phyloP scores from a whole-genome alignment of 441 rosid species.

The Caryocar brasiliense region DNA sequence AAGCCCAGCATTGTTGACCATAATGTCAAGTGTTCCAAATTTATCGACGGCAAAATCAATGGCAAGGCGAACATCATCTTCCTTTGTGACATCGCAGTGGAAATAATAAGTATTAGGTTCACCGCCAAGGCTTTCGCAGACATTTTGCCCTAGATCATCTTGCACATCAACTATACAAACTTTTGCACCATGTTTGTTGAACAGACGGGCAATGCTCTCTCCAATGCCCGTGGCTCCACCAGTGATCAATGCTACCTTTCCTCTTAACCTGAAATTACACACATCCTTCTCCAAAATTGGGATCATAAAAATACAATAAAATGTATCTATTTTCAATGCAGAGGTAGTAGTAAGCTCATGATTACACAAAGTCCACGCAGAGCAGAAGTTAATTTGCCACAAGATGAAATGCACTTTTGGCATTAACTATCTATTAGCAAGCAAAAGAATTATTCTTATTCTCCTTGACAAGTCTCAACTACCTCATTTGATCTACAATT shows the following conservation, averaged over 20 bases:
- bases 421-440: too few species aligned
- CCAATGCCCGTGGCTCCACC: slow-evolving; percentile 93
- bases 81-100: slow-evolving; percentile 66
- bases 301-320: background rate
- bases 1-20: slow-evolving; percentile 79
- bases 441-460: too few species aligned
- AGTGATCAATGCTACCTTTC: slow-evolving; percentile 68
- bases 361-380: too few species aligned
- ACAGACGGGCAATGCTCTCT: slow-evolving; percentile 60
- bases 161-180: slow-evolving; percentile 66
- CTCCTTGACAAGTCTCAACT: too few species aligned
- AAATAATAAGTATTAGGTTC: slow-evolving; percentile 30
- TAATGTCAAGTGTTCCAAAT: slow-evolving; percentile 60
- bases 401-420: too few species aligned
- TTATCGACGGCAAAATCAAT: slow-evolving; percentile 41
- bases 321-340: background rate
- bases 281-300: background rate
- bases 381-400: too few species aligned
- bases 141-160: slow-evolving; percentile 41
- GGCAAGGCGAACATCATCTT: slow-evolving; percentile 54
- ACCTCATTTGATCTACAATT: too few species aligned
- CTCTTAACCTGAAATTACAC: slow-evolving; percentile 35
- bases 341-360: too few species aligned
- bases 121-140: slow-evolving; percentile 40
- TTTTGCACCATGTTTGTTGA: slow-evolving; percentile 71